A percentile compares a stretch with the other conserved stretches of the same genome.
Conservation (phyloP, 2,329 filamentous ascomycete species). For the Cladosporium sp. region DNA sequence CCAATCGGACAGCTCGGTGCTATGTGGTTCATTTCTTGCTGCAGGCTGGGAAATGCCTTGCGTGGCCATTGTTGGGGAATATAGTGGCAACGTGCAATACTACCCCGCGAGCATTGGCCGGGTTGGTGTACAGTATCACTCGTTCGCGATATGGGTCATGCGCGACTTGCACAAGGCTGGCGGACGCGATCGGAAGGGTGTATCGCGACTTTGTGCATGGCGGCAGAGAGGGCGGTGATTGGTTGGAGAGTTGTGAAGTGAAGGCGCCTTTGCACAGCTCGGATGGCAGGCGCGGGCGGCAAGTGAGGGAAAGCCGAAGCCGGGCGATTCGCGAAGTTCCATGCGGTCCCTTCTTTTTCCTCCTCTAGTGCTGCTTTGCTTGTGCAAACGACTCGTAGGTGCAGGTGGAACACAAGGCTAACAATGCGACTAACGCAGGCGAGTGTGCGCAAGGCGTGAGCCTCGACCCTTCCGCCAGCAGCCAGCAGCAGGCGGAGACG, state of each 20-base stretch:
- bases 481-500: neutral
- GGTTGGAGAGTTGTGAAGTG: neutral
- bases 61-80: neutral
- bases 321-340: conserved; percentile 3
- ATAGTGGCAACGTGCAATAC: neutral
- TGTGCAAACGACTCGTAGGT: neutral
- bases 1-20: conserved; percentile 51
- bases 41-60: neutral
- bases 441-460: neutral
- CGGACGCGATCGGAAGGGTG: neutral
- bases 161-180: neutral
- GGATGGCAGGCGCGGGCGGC: neutral
- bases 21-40: conserved; percentile 19
- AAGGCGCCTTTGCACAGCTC: neutral
- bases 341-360: neutral
- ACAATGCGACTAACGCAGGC: neutral
- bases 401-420: neutral
- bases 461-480: neutral
- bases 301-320: neutral
- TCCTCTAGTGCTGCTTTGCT: neutral
- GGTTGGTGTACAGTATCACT: neutral
- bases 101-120: conserved; percentile 2
- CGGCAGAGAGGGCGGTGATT: neutral
- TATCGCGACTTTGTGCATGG: conserved; percentile 7
- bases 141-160: neutral